These are phyloP conservation scores for Oryza glumipatula DNA, from an alignment of 176 grass and related monocot species.

Conservation along the genomic window DNA sequence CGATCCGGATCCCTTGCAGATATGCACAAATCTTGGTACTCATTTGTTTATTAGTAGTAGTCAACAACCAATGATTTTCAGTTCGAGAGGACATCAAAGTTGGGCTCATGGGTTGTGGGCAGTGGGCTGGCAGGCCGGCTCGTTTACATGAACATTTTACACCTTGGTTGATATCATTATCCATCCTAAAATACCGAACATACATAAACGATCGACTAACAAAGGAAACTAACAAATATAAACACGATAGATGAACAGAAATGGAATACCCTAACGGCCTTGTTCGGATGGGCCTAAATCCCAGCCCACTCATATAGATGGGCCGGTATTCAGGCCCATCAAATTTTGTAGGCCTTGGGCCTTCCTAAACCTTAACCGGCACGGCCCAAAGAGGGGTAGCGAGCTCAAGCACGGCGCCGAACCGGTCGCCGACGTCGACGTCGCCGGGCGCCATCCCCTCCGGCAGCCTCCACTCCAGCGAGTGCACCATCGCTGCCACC, in stretches of 20 bases:
- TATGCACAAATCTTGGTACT: neutral
- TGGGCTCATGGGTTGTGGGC: too few species aligned
- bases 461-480: constrained; percentile 51
- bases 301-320: too few species aligned
- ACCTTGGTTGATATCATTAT: too few species aligned
- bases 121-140: too few species aligned
- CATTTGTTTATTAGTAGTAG: neutral
- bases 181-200: too few species aligned
- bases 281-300: too few species aligned
- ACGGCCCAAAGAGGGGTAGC: constrained; percentile 34
- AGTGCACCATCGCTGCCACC: constrained; percentile 39
- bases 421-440: constrained; percentile 38
- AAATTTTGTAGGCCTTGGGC: neutral
- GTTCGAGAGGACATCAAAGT: neutral
- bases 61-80: neutral
- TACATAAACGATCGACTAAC: too few species aligned
- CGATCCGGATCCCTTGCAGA: too few species aligned
- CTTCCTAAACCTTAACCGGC: constrained; percentile 4
- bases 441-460: constrained; percentile 42
- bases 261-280: too few species aligned
- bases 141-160: too few species aligned
- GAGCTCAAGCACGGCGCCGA: constrained; percentile 31
- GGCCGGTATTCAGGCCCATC: neutral
- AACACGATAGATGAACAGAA: too few species aligned
- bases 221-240: too few species aligned